Percentiles rank a stretch among this genome's conserved stretches.
Conservation (phyloP, 305 asterid genomes). For the Andrographis paniculata region DNA sequence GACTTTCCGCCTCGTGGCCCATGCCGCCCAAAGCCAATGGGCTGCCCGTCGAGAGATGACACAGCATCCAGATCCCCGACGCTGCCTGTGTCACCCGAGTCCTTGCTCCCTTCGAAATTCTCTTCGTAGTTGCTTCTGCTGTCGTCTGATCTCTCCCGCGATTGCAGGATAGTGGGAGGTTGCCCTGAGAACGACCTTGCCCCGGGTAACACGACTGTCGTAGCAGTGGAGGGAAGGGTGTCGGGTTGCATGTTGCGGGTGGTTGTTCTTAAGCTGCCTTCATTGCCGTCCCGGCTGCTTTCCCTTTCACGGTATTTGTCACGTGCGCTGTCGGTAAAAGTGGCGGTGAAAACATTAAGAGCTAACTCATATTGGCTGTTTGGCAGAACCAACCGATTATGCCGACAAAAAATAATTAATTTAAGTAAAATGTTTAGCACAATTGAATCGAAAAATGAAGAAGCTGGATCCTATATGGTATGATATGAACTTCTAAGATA, state of each 20-base stretch:
- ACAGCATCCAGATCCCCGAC: constrained; percentile 81
- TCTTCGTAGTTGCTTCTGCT: constrained; percentile 77
- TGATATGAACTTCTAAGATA: background rate
- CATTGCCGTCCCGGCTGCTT: constrained; percentile 52
- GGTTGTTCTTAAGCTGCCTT: constrained; percentile 52
- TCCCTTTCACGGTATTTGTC: constrained; percentile 88
- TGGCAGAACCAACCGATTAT: too few species aligned
- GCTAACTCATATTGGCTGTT: too few species aligned
- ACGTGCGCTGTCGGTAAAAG: constrained; percentile 42
- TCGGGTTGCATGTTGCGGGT: constrained; percentile 42
- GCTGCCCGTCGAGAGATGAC: too few species aligned
- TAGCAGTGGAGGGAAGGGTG: constrained; percentile 25
- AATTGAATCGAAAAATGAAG: too few species aligned
- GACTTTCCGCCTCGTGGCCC: constrained; percentile 69
- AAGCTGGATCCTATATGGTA: too few species aligned
- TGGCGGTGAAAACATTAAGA: too few species aligned
- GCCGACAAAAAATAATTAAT: too few species aligned
- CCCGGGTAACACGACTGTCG: constrained; percentile 52
- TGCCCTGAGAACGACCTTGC: constrained; percentile 67
- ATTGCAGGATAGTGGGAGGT: constrained; percentile 64
- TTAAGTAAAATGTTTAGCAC: background rate
- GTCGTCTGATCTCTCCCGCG: constrained; percentile 80
- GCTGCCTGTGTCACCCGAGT: constrained; percentile 86
- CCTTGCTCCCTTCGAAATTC: constrained; percentile 68
- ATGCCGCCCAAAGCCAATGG: constrained; percentile 46